These are phyloP conservation scores for Tillandsia leiboldiana DNA, from an alignment of 176 grass and related monocot species.

Conservation along the genomic window DNA sequence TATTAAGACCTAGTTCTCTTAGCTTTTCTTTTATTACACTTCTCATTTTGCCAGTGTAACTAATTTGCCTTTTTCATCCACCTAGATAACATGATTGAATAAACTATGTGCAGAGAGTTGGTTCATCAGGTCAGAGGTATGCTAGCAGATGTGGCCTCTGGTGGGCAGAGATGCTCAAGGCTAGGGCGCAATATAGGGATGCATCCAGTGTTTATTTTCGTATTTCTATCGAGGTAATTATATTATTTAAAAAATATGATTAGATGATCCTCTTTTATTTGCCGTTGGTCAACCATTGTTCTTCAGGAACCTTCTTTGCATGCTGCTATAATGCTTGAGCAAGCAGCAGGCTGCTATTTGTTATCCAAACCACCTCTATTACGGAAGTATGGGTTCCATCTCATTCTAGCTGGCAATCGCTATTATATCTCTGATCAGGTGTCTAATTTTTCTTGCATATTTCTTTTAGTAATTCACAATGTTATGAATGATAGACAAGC, in stretches of 20 bases:
- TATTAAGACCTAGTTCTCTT: neutral
- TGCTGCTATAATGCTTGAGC: constrained; percentile 93
- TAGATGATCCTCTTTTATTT: constrained; percentile 4
- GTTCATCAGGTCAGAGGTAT: constrained; percentile 75
- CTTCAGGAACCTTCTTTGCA: constrained; percentile 82
- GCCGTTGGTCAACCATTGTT: constrained; percentile 17
- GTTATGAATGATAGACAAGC: constrained; percentile 12
- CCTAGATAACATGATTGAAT: constrained; percentile 1
- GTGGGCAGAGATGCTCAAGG: constrained; percentile 99
- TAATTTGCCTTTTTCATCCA: neutral
- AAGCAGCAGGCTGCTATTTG: constrained; percentile 81
- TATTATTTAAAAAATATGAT: constrained; percentile 6
- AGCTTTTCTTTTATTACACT: neutral
- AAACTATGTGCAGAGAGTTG: constrained; percentile 61
- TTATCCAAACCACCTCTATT: constrained; percentile 79
- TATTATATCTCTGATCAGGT: constrained; percentile 94
- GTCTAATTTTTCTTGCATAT: constrained; percentile 18
- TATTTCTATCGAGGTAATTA: constrained; percentile 84
- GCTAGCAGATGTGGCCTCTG: constrained; percentile 91
- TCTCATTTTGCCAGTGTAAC: constrained; percentile 1
- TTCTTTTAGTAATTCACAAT: constrained; percentile 2
- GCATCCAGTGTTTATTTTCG: constrained; percentile 85
- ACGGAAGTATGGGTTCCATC: constrained; percentile 97
- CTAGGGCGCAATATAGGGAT: constrained; percentile 70
- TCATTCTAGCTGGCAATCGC: constrained; percentile 82